Base-by-base conservation (phyloP, 139 green algal genomes). In the Volvox reticuliferus region DNA sequence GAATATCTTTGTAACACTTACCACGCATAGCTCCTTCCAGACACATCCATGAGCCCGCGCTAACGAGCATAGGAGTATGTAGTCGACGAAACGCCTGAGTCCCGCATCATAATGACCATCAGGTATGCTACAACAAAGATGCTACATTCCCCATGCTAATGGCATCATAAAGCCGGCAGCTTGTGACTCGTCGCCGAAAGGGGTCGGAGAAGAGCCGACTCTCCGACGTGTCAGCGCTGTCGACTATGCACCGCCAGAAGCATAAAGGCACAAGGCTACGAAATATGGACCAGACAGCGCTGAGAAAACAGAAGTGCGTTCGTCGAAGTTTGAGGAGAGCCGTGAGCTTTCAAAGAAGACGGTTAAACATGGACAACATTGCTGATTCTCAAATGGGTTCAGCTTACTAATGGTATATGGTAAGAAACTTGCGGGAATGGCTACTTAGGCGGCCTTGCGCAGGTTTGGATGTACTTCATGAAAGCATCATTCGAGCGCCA, bases 11-110 rank as follows among this genome's bases (percentile, higher is more conserved):
- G 71, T 30, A 26, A 24, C 30, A 81, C 78, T 33, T 33, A 84
- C 78, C 78, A 84, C 36, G 78, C 78, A 84, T 84, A 67, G 36
- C 20, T 84, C 17, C 78, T 84, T 84, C 36, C 78, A 35, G 78
- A 12, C 33, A 67, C 32, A 1, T 67, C 78, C 78, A 84, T 84
- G 37, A 13, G 78, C 36, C 21, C n/a, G 22, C 36, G 12, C 78
- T 84, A 84, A 32, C 78, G 36, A 65, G 36, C 9, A 84, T 68
- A 82, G 32, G 16, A 20, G 33, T 63, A 5, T 67, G 18, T 67
- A 12, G 20, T 18, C 32, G 37, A 35, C 78, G 78, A 84, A 65
- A 84, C 36, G 37, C 36, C 78, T 32, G 9, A 17, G 78, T 26
- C 78, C 78, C 78, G 20, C 78, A 84, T 68, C 28, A 24, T 81